A percentile compares a stretch with the other conserved stretches of the same genome.
Evolutionary conservation across 164 flowering plant species (phyloP).

Genomic region (Hamamelis virginiana): DNA sequence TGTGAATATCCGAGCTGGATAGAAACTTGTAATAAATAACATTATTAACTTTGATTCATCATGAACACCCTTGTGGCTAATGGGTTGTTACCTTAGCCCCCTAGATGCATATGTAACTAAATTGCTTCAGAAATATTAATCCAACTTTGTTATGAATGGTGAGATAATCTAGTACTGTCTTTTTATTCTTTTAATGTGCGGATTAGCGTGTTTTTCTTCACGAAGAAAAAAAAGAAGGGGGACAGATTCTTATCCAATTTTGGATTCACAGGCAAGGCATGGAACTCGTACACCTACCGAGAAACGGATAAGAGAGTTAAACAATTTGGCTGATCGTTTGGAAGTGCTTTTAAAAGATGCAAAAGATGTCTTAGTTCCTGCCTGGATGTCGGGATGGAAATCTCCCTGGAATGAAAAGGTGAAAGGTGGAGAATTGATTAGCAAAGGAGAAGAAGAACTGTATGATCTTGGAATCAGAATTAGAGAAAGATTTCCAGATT

Average conservation of each 20-base stretch:
- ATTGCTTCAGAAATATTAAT: not conserved
- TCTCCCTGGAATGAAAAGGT: constrained; percentile 93
- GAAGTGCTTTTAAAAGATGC: constrained; percentile 55
- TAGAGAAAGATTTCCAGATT: constrained; percentile 59
- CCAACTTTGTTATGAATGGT: too few relatives aligned
- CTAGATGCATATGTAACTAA: not conserved
- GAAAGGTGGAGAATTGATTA: constrained; percentile 76
- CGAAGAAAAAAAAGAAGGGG: not conserved
- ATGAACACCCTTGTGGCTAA: not conserved
- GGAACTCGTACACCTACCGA: constrained; percentile 96
- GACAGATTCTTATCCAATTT: not conserved
- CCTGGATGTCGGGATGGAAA: constrained; percentile 80
- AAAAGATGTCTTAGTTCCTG: constrained; percentile 48
- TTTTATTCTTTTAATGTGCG: too few relatives aligned
- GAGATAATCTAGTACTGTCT: too few relatives aligned
- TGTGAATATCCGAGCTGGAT: too few relatives aligned
- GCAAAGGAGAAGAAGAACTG: constrained; percentile 79
- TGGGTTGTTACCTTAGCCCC: not conserved
- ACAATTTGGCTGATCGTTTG: constrained; percentile 49
- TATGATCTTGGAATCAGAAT: constrained; percentile 69
- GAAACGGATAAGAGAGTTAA: constrained; percentile 71
- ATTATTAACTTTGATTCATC: not conserved
- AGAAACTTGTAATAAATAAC: too few relatives aligned
- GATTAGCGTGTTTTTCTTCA: too few relatives aligned
- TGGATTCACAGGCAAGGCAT: constrained; percentile 72